Percentiles rank a stretch among this genome's conserved stretches.
phyloP scores from a whole-genome alignment of 202 grass and related monocot genomes.

The Saccharum hybrid region DNA sequence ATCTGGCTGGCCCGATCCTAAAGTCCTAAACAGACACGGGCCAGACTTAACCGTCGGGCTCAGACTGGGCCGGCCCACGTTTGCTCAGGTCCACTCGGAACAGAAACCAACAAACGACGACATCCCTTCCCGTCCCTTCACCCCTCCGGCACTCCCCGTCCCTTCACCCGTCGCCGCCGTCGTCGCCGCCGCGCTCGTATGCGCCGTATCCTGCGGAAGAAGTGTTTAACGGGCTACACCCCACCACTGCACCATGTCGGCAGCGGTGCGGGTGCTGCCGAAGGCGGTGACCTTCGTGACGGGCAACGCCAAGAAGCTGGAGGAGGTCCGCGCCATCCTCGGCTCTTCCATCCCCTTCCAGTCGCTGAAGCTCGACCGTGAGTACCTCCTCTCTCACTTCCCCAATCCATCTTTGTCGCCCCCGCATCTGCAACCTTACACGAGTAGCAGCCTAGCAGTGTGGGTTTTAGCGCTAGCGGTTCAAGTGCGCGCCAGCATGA shows the following conservation, averaged over 20 bases:
- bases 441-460: neutral
- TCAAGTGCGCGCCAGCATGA: neutral
- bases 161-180: neutral
- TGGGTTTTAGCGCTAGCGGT: constrained; percentile 7
- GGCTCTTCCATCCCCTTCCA: constrained; percentile 88
- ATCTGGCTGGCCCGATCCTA: too few species aligned
- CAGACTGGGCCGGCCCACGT: neutral
- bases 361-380: constrained; percentile 91
- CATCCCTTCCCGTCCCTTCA: neutral
- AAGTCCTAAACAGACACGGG: too few species aligned
- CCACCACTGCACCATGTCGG: constrained; percentile 41
- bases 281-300: constrained; percentile 97
- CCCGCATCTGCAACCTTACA: neutral
- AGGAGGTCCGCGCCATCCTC: constrained; percentile 86
- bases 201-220: constrained; percentile 16
- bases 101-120: neutral
- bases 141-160: too few species aligned
- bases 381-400: neutral
- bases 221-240: neutral
- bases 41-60: neutral
- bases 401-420: neutral
- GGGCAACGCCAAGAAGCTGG: constrained; percentile 96
- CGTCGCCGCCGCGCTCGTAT: neutral
- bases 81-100: neutral
- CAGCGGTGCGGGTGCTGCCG: constrained; percentile 60